A percentile compares a stretch with the other conserved stretches of the same genome.
phyloP scores from a whole-genome alignment of 495 filamentous ascomycete species.

The Hypoxylon fragiforme region DNA sequence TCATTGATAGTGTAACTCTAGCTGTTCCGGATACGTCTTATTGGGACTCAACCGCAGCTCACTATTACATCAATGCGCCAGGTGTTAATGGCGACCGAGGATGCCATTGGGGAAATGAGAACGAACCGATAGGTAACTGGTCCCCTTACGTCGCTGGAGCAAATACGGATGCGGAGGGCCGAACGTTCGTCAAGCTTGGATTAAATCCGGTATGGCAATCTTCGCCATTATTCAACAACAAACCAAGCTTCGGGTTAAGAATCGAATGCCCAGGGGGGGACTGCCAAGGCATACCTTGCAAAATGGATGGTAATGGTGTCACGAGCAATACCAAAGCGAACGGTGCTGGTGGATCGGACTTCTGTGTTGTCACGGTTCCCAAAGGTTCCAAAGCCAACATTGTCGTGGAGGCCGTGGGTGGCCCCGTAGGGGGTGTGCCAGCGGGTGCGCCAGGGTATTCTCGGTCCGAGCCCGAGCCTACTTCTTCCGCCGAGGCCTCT shows the following conservation, averaged over 20 bases:
- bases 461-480: constrained; percentile 14
- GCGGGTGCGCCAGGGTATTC: constrained; percentile 30
- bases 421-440: constrained; percentile 28
- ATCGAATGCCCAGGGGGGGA: constrained; percentile 67
- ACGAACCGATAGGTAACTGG: constrained; percentile 77
- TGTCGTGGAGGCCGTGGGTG: constrained; percentile 59
- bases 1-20: constrained; percentile 56
- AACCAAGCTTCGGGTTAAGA: constrained; percentile 69
- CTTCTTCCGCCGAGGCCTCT: constrained; percentile 23
- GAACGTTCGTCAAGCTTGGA: constrained; percentile 75
- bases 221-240: constrained; percentile 56
- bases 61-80: constrained; percentile 81
- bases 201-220: constrained; percentile 79
- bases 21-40: constrained; percentile 73
- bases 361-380: constrained; percentile 79
- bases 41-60: constrained; percentile 74
- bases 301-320: constrained; percentile 63
- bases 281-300: constrained; percentile 76
- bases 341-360: constrained; percentile 71
- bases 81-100: constrained; percentile 61
- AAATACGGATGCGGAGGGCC: constrained; percentile 65
- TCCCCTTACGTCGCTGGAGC: constrained; percentile 77
- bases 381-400: constrained; percentile 68
- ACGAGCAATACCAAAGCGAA: constrained; percentile 59
- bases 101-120: constrained; percentile 71